Evolutionary conservation across 345 rosid species (phyloP).

Genomic region (Sisymbrium altissimum): DNA sequence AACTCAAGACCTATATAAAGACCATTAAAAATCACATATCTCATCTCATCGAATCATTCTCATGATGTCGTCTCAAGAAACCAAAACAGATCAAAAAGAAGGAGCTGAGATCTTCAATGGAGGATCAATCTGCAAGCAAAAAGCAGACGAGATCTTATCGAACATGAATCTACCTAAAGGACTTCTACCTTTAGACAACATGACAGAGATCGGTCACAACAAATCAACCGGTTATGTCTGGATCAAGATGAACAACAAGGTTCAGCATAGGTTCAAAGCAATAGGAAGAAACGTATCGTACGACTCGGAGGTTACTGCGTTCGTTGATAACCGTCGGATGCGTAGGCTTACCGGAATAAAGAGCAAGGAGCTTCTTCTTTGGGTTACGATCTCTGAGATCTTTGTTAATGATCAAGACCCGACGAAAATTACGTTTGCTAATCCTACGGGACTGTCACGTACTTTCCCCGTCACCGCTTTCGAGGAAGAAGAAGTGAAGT

Average conservation of each 20-base stretch:
- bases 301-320: constrained; percentile 50
- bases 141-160: constrained; percentile 40
- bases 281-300: constrained; percentile 46
- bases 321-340: constrained; percentile 51
- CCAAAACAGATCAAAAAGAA: constrained; percentile 35
- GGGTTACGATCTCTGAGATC: constrained; percentile 58
- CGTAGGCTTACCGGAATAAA: constrained; percentile 46
- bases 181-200: constrained; percentile 51
- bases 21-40: neutral
- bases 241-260: constrained; percentile 49
- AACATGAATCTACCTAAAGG: constrained; percentile 50
- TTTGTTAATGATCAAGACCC: constrained; percentile 31
- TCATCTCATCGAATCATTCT: neutral
- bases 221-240: constrained; percentile 55
- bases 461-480: constrained; percentile 58
- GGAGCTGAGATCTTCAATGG: constrained; percentile 53
- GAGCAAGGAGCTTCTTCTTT: constrained; percentile 54
- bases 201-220: constrained; percentile 54
- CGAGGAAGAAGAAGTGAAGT: constrained; percentile 27
- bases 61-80: constrained; percentile 38
- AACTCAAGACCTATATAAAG: neutral
- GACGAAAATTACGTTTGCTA: constrained; percentile 45
- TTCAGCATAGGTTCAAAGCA: constrained; percentile 38
- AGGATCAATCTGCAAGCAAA: constrained; percentile 45
- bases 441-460: constrained; percentile 46